Evolutionary conservation across 2,329 filamentous ascomycete species (phyloP).

Genomic region (Fusarium udum): DNA sequence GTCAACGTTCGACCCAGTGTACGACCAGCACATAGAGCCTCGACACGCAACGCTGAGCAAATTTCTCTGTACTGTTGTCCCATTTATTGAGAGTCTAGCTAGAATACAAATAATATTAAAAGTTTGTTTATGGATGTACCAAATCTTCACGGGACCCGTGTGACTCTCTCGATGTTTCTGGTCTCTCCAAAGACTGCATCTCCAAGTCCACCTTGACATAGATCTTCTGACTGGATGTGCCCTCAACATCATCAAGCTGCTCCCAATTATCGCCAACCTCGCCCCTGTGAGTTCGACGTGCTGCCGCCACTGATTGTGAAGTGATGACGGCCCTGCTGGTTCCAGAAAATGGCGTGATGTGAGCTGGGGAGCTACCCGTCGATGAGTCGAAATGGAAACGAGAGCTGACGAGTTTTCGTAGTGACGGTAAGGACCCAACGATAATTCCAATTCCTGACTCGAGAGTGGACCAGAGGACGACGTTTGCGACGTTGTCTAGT

Average conservation of each 20-base stretch:
- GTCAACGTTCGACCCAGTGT: fast-evolving
- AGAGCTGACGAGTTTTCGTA: slow-evolving; percentile 12
- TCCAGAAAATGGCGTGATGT: slow-evolving; percentile 2
- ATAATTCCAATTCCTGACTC: slow-evolving; percentile 33
- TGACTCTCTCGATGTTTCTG: not conserved
- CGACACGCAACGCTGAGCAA: no score
- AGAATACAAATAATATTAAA: not conserved
- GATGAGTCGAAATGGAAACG: slow-evolving; percentile 4
- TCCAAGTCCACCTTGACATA: slow-evolving; percentile 15
- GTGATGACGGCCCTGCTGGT: not conserved
- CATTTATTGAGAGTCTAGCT: not conserved
- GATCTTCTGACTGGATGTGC: not conserved
- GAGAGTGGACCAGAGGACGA: slow-evolving; percentile 22
- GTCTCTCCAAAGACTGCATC: slow-evolving; percentile 2
- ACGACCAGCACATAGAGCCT: not conserved
- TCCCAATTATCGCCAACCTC: not conserved
- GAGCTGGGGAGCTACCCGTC: not conserved
- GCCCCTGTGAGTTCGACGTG: not conserved
- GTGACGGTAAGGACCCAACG: slow-evolving; percentile 20
- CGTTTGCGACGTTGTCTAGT: slow-evolving; percentile 16
- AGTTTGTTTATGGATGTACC: not conserved
- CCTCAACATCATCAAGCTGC: not conserved
- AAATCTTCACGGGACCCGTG: not conserved
- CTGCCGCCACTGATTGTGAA: not conserved
- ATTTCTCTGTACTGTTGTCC: slow-evolving; percentile 1